These are phyloP conservation scores for Artemisia argyi DNA, from an alignment of 129 eudicot genomes.

Conservation along the genomic window DNA sequence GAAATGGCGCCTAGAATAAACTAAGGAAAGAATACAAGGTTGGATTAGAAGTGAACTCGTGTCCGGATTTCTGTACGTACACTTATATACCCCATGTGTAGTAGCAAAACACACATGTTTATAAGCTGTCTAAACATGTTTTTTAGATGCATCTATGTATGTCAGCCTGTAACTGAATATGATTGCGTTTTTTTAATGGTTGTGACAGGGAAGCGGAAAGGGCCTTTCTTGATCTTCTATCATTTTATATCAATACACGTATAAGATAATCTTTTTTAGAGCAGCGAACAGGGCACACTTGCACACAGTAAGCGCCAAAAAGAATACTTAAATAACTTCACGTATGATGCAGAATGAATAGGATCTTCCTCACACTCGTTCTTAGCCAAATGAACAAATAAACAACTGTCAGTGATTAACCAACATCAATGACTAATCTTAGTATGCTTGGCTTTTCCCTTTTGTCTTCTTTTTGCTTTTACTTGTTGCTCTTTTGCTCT, in stretches of 20 bases:
- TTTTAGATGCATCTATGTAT: constrained; percentile 19
- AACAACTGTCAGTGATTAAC: not conserved
- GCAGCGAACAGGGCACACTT: not conserved
- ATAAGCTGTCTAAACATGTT: constrained; percentile 34
- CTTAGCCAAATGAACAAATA: not conserved
- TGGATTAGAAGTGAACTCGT: constrained; percentile 32
- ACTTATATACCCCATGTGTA: constrained; percentile 35
- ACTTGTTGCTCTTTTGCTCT: too few relatives aligned
- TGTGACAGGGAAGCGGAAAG: constrained; percentile 14
- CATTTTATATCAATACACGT: not conserved
- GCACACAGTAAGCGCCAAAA: not conserved
- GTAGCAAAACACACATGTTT: constrained; percentile 37
- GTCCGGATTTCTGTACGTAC: constrained; percentile 35
- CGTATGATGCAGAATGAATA: not conserved
- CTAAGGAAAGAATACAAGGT: not conserved
- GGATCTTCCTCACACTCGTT: not conserved
- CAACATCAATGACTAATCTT: too few relatives aligned
- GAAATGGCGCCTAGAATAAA: constrained; percentile 18
- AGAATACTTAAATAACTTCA: not conserved
- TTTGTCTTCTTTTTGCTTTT: too few relatives aligned
- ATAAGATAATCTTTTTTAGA: constrained; percentile 1
- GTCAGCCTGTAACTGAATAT: constrained; percentile 28
- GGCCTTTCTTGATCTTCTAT: not conserved
- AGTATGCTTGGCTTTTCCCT: too few relatives aligned
- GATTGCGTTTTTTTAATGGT: constrained; percentile 13